Evolutionary conservation across 805 yeast species (phyloP), one percentile per base, ranked within the genome.

Genomic region (Cyberlindnera japonica): DNA sequence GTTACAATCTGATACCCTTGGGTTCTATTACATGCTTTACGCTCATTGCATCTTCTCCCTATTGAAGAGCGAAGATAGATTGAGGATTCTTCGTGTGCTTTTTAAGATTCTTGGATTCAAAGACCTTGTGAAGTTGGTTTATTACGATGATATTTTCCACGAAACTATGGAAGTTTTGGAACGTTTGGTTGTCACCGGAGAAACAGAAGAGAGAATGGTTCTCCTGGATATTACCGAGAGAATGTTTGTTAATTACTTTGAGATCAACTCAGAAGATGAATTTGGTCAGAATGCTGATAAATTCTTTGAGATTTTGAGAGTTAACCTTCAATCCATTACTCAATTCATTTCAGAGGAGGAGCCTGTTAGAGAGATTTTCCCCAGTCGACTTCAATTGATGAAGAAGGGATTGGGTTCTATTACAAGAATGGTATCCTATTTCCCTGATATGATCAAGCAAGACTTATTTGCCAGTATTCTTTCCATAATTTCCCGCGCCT

Each of bases 11-110:
- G 89, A 81, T 45, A 65, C 76, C 2, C 68, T 73, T 5, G 77
- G 77, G 45, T 84, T 89, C 50, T 81, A 84, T 61, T 84, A 87
- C 55, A 81, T 89, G 22, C 59, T 90, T 28, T 85, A 83, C 63
- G 85, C 96, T 10, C 84, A 86, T 50, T 87, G 96, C 57, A 71
- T 89, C 35, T 95, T 86, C 51, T 75, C 83, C 1, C 67, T 89
- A 45, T 72, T 83, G 35, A 74, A 72, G 36, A 52, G 50, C 31
- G 45, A 48, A 1, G 36, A 54, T 11, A 59, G 64, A 17, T 41
- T 54, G 22, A 55, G 61, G 22, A 74, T 80, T 3, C 53, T 74
- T 11, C 64, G 65, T 3, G 79, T 83, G 0, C 59, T 90, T 44
- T 65, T 63, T 24, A 71, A 77, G 40, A 65, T 89, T 14, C 66